These are phyloP conservation scores for Tricharina praecox DNA, from an alignment of 495 filamentous ascomycete genomes.

Conservation along the genomic window DNA sequence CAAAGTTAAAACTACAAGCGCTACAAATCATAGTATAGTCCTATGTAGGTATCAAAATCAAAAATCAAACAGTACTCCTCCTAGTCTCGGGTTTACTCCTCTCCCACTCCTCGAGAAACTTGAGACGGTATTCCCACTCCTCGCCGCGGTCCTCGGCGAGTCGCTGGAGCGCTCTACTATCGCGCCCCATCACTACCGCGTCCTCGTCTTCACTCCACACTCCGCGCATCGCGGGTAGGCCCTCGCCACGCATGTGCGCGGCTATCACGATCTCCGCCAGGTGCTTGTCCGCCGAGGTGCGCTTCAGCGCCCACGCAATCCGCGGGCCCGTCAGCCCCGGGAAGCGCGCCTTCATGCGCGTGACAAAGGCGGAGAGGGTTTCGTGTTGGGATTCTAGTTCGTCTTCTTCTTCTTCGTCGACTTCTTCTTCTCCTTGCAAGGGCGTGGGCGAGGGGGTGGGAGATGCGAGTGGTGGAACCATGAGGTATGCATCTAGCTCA, in stretches of 20 bases:
- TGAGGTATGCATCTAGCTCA: no score
- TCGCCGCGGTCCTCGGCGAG: constrained; percentile 14
- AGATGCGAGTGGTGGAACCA: not conserved
- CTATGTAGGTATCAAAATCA: no score
- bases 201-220: constrained; percentile 20
- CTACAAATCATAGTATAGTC: no score
- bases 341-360: constrained; percentile 13
- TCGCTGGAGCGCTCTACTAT: no score
- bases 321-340: not conserved
- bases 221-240: constrained; percentile 15
- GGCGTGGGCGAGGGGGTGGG: not conserved
- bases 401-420: no score
- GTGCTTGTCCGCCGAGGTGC: constrained; percentile 14
- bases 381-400: constrained; percentile 10
- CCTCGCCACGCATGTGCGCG: constrained; percentile 4
- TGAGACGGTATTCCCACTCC: not conserved
- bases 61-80: not conserved
- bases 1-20: no score
- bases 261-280: constrained; percentile 14
- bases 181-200: constrained; percentile 14
- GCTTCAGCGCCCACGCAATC: constrained; percentile 14
- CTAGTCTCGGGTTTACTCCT: not conserved
- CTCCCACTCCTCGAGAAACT: not conserved
- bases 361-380: constrained; percentile 12
- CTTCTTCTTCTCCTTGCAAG: no score